Evolutionary conservation across 495 filamentous ascomycete species (phyloP).

Genomic region (Neurospora intermedia): DNA sequence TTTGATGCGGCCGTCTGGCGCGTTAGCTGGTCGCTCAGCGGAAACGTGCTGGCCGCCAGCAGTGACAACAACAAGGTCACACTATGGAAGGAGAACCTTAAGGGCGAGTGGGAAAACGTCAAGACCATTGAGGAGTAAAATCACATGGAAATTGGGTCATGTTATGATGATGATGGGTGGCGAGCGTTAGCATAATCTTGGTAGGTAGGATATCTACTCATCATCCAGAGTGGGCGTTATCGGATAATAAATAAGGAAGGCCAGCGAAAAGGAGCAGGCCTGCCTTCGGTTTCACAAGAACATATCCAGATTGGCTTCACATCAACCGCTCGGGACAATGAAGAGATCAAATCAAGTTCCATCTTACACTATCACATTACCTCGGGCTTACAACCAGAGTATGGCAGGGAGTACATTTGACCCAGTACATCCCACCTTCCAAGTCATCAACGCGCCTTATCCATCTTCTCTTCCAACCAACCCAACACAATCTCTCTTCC

Average conservation of each 20-base stretch:
- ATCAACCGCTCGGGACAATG: neutral
- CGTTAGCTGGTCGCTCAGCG: slow-evolving; percentile 95
- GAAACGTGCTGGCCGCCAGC: slow-evolving; percentile 89
- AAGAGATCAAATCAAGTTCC: neutral
- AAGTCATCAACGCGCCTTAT: neutral
- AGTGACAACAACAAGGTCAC: slow-evolving; percentile 95
- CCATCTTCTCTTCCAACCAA: slow-evolving; percentile 21
- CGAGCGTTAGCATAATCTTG: neutral
- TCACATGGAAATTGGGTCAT: neutral
- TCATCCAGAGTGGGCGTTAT: neutral
- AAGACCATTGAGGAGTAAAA: slow-evolving; percentile 86
- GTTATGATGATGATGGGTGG: neutral
- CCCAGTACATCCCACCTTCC: neutral
- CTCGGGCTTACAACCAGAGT: neutral
- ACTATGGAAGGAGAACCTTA: slow-evolving; percentile 75
- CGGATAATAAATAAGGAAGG: neutral
- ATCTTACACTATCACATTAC: neutral
- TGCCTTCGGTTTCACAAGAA: neutral
- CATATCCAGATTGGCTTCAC: neutral
- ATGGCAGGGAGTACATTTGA: neutral
- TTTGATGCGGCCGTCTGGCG: slow-evolving; percentile 90
- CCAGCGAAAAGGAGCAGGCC: neutral
- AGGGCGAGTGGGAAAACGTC: slow-evolving; percentile 83
- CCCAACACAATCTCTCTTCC: slow-evolving; percentile 11
- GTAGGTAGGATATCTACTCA: neutral